phyloP scores from a whole-genome alignment of 2,329 filamentous ascomycete species.

The Penicillium rolfsii region DNA sequence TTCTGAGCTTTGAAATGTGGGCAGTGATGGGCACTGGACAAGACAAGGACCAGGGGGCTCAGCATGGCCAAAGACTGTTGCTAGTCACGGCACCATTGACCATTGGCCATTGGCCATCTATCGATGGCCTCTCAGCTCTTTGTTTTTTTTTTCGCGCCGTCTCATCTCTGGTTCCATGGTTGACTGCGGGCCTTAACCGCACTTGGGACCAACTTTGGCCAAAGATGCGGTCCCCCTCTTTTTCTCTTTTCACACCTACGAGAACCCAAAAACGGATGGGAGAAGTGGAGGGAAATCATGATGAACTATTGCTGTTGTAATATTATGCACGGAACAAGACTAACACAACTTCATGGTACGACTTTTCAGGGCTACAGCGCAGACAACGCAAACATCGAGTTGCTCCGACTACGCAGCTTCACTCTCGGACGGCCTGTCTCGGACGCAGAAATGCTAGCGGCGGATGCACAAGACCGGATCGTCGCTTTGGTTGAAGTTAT shows the following conservation, averaged over 20 bases:
- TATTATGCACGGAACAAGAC: neutral
- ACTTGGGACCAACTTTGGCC: neutral
- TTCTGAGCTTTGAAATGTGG: neutral
- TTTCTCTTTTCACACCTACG: neutral
- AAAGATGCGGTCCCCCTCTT: neutral
- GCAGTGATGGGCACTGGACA: neutral
- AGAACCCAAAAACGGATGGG: neutral
- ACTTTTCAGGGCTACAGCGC: constrained; percentile 68
- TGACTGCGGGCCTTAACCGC: constrained; percentile 29
- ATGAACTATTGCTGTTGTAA: neutral
- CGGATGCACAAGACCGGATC: constrained; percentile 67
- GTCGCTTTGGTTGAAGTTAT: constrained; percentile 67
- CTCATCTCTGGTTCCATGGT: constrained; percentile 46
- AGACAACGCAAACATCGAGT: constrained; percentile 76
- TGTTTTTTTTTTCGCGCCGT: constrained; percentile 28
- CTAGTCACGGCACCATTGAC: neutral
- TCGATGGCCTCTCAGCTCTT: neutral
- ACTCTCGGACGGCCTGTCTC: constrained; percentile 69
- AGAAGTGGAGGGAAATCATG: neutral
- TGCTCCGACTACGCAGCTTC: constrained; percentile 80
- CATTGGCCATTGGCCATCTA: constrained; percentile 9
- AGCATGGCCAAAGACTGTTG: no score
- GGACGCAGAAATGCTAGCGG: constrained; percentile 66
- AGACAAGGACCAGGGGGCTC: neutral
- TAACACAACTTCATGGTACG: constrained; percentile 1